Conservation (phyloP, 179 eudicot genomes). For the Silene vulgaris region DNA sequence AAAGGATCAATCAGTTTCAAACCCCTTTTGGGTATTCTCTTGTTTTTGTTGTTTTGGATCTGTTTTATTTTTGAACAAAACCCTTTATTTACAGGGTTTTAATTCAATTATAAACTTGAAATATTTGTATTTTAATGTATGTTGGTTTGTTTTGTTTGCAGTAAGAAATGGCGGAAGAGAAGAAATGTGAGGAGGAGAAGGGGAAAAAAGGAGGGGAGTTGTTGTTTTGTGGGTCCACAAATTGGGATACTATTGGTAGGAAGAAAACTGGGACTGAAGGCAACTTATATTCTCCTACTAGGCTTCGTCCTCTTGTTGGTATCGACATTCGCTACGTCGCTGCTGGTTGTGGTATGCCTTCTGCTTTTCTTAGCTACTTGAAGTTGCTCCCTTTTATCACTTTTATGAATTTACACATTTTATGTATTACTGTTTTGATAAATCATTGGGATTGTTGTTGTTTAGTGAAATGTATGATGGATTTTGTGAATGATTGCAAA, state of each 20-base stretch:
- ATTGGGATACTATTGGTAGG: constrained; percentile 78
- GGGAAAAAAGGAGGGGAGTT: constrained; percentile 73
- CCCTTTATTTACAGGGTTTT: constrained; percentile 2
- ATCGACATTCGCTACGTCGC: constrained; percentile 70
- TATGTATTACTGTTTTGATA: background rate
- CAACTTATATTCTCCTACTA: constrained; percentile 62
- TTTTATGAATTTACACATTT: background rate
- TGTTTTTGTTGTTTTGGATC: background rate
- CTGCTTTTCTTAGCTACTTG: background rate
- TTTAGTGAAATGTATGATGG: background rate
- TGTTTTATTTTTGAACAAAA: constrained; percentile 14
- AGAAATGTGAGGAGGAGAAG: constrained; percentile 40
- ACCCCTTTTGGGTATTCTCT: background rate
- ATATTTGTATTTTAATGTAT: background rate
- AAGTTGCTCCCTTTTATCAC: constrained; percentile 7
- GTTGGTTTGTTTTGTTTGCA: constrained; percentile 16
- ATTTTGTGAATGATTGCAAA: background rate
- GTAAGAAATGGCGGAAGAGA: constrained; percentile 52
- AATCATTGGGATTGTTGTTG: background rate
- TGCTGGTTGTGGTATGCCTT: constrained; percentile 67
- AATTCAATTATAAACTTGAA: background rate
- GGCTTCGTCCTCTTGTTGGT: constrained; percentile 88
- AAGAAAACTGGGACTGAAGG: constrained; percentile 44
- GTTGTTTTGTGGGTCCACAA: constrained; percentile 72
- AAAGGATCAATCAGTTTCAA: background rate